phyloP scores from a whole-genome alignment of 2,329 filamentous ascomycete genomes.

The Phaeosphaeria sp. region DNA sequence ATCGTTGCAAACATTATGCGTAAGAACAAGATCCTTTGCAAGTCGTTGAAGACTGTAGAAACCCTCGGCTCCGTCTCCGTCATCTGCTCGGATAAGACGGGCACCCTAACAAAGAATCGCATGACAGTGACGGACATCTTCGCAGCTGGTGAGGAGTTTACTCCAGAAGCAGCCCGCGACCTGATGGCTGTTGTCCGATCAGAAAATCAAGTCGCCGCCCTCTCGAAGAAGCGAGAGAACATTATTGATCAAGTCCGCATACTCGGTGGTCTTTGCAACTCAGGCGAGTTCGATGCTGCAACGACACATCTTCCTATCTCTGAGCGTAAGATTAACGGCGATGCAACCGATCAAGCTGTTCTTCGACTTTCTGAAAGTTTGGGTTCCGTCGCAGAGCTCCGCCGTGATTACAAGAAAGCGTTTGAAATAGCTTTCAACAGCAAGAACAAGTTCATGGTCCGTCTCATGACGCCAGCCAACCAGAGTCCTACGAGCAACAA shows the following conservation, averaged over 20 bases:
- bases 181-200: slow-evolving; percentile 33
- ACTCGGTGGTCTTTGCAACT: slow-evolving; percentile 73
- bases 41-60: slow-evolving; percentile 79
- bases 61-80: slow-evolving; percentile 75
- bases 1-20: slow-evolving; percentile 80
- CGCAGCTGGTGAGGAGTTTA: slow-evolving; percentile 61
- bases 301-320: slow-evolving; percentile 65
- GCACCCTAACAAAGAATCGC: slow-evolving; percentile 72
- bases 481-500: slow-evolving; percentile 37
- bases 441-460: slow-evolving; percentile 84
- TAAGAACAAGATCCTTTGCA: slow-evolving; percentile 79
- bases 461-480: slow-evolving; percentile 57
- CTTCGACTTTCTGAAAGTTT: slow-evolving; percentile 73
- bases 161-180: slow-evolving; percentile 58
- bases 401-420: slow-evolving; percentile 67
- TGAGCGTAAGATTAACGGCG: slow-evolving; percentile 71
- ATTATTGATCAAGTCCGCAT: slow-evolving; percentile 63
- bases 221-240: slow-evolving; percentile 33
- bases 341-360: slow-evolving; percentile 78
- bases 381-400: slow-evolving; percentile 65
- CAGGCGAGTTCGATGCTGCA: slow-evolving; percentile 74
- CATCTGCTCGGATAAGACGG: slow-evolving; percentile 80
- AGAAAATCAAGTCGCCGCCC: slow-evolving; percentile 46
- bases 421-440: slow-evolving; percentile 74
- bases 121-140: slow-evolving; percentile 75